Evolutionary conservation across 1,284 basidiomycete species (phyloP), one percentile per base, ranked within the genome.

Genomic region (Ustilago crameri): DNA sequence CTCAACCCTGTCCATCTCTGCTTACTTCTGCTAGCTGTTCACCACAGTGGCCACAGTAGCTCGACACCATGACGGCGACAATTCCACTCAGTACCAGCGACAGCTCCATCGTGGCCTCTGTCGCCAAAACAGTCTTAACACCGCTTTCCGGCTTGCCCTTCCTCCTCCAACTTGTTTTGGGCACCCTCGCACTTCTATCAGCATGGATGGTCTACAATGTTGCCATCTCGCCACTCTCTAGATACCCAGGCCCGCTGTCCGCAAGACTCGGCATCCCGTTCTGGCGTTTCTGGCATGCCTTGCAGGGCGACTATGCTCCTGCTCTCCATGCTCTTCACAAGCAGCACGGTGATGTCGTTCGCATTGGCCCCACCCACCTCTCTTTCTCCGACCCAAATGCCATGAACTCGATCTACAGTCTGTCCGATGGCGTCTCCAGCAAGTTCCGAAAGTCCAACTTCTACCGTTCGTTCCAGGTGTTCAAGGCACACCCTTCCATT

Each of bases 281-380:
- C n/a, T 75, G 71, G 71, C 58, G 59, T 15, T 68, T 74, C 46
- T 65, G 52, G 48, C 72, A 75, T 48, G 32, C 73, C 3, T 62
- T 72, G 17, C 54, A 52, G 17, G 62, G 62, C 38, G 54, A 72
- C 46, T 77, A 73, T 37, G 69, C 70, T 5, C 68, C 70, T 9
- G 65, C 64, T 2, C 56, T 77, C 14, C 46, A 62, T 42, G 26
- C 44, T 4, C 56, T 64, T 3, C 75, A 77, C 51, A 46, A 66
- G 22, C 56, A 61, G 9, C 51, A 76, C 43, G 75, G 75, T 27
- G 44, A 60, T 34, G 60, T 70, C n/a, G 77, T 80, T 9, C 77
- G 78, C 14, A 75, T 79, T 44, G 74, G 67, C 0, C 64, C 78
- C 2, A 73, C 74, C 9, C 69, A 80, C 41, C 65, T 80, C 4